Evolutionary conservation across 768 basidiomycete genomes (phyloP), one percentile per base, ranked within the genome.

Genomic region (Chalciporus sphaerocephalus): DNA sequence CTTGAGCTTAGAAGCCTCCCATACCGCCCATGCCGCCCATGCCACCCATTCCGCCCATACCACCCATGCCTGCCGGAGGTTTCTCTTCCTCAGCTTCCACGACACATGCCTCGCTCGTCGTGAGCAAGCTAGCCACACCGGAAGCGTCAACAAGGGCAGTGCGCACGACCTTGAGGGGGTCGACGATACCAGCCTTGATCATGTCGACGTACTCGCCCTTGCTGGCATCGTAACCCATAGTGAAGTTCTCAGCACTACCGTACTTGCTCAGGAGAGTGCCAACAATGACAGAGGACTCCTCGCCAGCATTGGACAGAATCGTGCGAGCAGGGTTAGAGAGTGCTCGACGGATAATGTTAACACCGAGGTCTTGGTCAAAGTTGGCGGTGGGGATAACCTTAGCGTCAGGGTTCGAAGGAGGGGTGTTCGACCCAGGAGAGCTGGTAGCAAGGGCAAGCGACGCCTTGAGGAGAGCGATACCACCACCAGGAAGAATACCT

Each of bases 301-400:
- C 92, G 28, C 94, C 95, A 2, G 95, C 94, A 64, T 98, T 98
- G 65, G 77, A 76, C 46, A 93, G 80, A 65, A 98, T 98, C 2
- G 88, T 87, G 36, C 92, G 85, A 11, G 86, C 77, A 6, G 95
- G 95, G 46, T 82, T 75, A 16, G 82, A 79, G 53, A 98, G 70
- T 16, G 94, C 93, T 22, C 88, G 82, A 24, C 85, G 82, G 67
- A 96, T 89, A 69, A 96, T 97, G 50, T 83, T 78, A 18, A 97
- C 90, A 56, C 95, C 95, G 46, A 99, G 89, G 58, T 92, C 85
- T 61, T 97, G 94, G 73, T 98, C 95, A 60, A 98, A 98, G 87
- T 97, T 97, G 67, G 73, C 69, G 1, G 87, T 91, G 16, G 78
- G 67, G 59, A 98, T 81, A 32, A 83, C 74, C 57, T 79, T 80